phyloP scores from a whole-genome alignment of 1,284 basidiomycete species.

The Pyrrhoderma lamaoense region DNA sequence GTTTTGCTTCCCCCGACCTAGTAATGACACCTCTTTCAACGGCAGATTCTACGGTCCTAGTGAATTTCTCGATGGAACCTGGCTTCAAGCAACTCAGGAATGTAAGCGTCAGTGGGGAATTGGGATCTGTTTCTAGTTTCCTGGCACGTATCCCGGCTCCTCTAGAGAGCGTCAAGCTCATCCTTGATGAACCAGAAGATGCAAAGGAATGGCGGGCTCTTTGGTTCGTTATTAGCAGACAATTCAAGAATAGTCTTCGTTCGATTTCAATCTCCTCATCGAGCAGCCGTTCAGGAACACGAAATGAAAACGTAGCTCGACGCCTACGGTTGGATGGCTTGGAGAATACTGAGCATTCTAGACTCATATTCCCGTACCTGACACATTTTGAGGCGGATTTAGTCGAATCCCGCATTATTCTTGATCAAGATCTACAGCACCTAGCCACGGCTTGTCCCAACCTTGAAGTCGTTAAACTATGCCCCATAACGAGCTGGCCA shows the following conservation, averaged over 20 bases:
- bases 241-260: conserved; percentile 51
- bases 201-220: conserved; percentile 66
- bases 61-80: conserved; percentile 22
- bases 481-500: conserved; percentile 59
- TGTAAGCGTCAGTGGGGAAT: conserved; percentile 61
- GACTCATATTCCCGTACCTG: conserved; percentile 39
- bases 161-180: conserved; percentile 55
- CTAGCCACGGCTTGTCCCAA: conserved; percentile 55
- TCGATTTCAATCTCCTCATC: conserved; percentile 55
- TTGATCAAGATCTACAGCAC: conserved; percentile 47
- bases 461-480: conserved; percentile 57
- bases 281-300: conserved; percentile 51
- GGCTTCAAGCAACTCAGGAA: conserved; percentile 52
- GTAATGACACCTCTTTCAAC: conserved; percentile 58
- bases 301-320: conserved; percentile 40
- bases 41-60: conserved; percentile 37
- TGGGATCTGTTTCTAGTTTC: conserved; percentile 59
- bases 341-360: conserved; percentile 23
- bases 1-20: conserved; percentile 59
- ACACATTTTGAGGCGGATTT: conserved; percentile 63
- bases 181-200: conserved; percentile 69
- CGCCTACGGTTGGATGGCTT: conserved; percentile 55
- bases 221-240: conserved; percentile 50
- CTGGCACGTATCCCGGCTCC: conserved; percentile 56
- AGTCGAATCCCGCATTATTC: conserved; percentile 62